These are phyloP conservation scores for Allium sativum DNA, from an alignment of 106 monocot species.

Conservation along the genomic window DNA sequence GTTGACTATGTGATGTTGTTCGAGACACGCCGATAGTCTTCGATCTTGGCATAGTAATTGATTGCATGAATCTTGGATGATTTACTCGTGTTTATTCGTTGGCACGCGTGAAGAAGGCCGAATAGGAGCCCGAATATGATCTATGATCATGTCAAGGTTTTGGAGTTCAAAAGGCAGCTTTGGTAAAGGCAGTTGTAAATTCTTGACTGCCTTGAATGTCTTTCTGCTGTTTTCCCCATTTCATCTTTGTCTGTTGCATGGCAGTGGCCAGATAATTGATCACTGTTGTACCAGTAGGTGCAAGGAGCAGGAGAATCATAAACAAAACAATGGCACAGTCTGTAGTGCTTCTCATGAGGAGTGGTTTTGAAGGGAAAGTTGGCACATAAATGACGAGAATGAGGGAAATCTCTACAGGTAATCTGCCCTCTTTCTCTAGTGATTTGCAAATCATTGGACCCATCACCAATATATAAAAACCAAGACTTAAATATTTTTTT, in stretches of 20 bases:
- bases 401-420: conserved; percentile 80
- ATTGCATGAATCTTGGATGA: neutral
- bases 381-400: conserved; percentile 61
- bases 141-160: neutral
- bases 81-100: too few relatives aligned
- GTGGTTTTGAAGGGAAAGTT: conserved; percentile 54
- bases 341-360: conserved; percentile 42
- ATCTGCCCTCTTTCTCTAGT: conserved; percentile 48
- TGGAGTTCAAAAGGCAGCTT: neutral
- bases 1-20: conserved; percentile 5
- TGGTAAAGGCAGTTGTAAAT: neutral
- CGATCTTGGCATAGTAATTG: conserved; percentile 5
- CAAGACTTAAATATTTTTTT: too few relatives aligned
- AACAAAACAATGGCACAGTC: conserved; percentile 89
- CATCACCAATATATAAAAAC: too few relatives aligned
- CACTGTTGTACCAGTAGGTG: conserved; percentile 38
- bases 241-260: conserved; percentile 66
- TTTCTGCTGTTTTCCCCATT: conserved; percentile 40
- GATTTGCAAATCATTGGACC: conserved; percentile 29
- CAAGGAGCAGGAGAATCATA: conserved; percentile 79
- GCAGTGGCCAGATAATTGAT: conserved; percentile 40
- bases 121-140: neutral
- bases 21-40: neutral
- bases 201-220: conserved; percentile 14
- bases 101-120: conserved; percentile 7